A percentile compares a stretch with the other conserved stretches of the same genome.
phyloP scores from a whole-genome alignment of 2,329 filamentous ascomycete species.

The Aspergillus puulaauensis region DNA sequence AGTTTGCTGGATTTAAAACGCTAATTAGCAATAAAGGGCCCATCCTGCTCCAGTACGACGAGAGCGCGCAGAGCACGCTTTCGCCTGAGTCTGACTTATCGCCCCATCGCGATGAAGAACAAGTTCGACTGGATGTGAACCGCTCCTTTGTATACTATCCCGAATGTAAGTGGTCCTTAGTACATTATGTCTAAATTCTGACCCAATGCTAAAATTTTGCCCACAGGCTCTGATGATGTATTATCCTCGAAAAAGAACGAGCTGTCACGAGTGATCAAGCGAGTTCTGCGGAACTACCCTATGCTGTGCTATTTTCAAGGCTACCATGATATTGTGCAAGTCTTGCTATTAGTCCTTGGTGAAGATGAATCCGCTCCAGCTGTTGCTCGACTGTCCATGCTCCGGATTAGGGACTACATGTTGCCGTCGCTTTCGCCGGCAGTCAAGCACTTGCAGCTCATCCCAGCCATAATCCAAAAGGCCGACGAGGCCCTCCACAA shows the following conservation, averaged over 20 bases:
- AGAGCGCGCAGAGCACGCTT: constrained; percentile 15
- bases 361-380: constrained; percentile 59
- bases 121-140: constrained; percentile 89
- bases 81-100: constrained; percentile 62
- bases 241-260: constrained; percentile 70
- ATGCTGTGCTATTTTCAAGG: constrained; percentile 95
- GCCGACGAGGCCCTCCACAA: constrained; percentile 70
- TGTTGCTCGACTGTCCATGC: constrained; percentile 77
- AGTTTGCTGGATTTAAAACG: constrained; percentile 1
- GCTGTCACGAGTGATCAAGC: constrained; percentile 75
- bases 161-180: constrained; percentile 55
- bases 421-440: constrained; percentile 81
- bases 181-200: neutral
- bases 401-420: constrained; percentile 97
- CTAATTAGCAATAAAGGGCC: constrained; percentile 43
- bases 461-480: constrained; percentile 74
- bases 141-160: constrained; percentile 98
- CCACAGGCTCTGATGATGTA: constrained; percentile 66
- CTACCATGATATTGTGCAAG: constrained; percentile 97
- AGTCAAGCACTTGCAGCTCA: constrained; percentile 78
- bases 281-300: constrained; percentile 76
- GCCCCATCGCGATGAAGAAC: constrained; percentile 81
- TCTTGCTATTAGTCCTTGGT: constrained; percentile 82
- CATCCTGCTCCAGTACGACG: constrained; percentile 46
- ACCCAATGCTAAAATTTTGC: neutral